Base-by-base conservation (phyloP, 352 stramenopile species). In the Pythium sp. region DNA sequence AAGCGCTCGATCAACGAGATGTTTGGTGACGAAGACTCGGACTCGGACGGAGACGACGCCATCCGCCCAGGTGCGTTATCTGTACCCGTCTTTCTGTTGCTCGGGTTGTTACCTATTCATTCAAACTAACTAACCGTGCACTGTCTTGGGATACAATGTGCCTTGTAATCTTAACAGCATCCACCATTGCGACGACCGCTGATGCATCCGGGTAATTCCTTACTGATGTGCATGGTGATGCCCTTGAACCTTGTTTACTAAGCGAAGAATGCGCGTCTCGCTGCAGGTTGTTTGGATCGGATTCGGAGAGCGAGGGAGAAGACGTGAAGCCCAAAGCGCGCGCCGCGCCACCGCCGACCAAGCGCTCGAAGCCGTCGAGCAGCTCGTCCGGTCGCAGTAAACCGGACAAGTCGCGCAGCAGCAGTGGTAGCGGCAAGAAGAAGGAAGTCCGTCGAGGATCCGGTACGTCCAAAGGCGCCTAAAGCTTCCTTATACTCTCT, bases 1-100 rank as follows among this genome's bases (percentile, higher is more conserved):
- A 94, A 93, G 77, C 80, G 81, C 73, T 91, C 81, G 65, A 92
- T 94, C 72, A 93, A 92, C 67, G 87, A 94, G 68, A 94, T 94
- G 87, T 94, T 94, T 69, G 87, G 87, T 43, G 87, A 92, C 59
- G 86, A 94, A 65, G 82, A 91, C 70, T 91, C 82, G 73, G 85
- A 93, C 70, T 85, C 84, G 43, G 82, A 86, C 58, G 80, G 82
- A 51, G 80, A 78, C 61, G 73, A 89, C 22, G 65, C 84, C 26
- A 80, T 93, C 30, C 77, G 80, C 56, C 76, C 69, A 28, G 73
- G 82, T 91, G 68, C 69, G 60, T 51, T 26, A 24, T 2, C 0
- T 65, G 26, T 53, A 65, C 26, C 22, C 11, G 7, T 59, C 9
- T 26, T 7, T 11, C 22, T 62, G 24, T 36, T 32, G 26, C 28